phyloP scores from a whole-genome alignment of 2,329 filamentous ascomycete species.

The Aplosporella prunicola region DNA sequence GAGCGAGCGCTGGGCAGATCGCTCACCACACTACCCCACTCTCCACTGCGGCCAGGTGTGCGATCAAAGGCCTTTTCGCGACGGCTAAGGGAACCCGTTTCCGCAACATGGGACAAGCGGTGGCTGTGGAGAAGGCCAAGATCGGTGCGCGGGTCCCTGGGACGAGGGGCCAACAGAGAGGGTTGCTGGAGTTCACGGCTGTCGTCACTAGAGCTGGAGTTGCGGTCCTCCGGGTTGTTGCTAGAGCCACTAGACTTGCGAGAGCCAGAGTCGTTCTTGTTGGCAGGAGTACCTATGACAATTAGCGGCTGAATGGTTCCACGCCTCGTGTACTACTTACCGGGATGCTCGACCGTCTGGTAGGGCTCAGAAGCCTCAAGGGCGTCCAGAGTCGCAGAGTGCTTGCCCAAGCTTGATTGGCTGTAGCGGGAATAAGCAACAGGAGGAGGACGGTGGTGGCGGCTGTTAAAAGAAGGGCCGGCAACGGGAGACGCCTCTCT shows the following conservation, averaged over 20 bases:
- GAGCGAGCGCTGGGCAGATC: conserved; percentile 14
- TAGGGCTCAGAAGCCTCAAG: conserved; percentile 19
- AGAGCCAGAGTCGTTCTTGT: conserved; percentile 1
- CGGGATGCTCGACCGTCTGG: conserved; percentile 1
- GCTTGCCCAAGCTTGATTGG: conserved; percentile 23
- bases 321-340: conserved; percentile 1
- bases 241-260: conserved; percentile 7
- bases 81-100: conserved; percentile 40
- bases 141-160: conserved; percentile 9
- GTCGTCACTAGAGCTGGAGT: background rate
- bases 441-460: conserved; percentile 23
- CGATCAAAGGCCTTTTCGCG: conserved; percentile 21
- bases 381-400: conserved; percentile 24
- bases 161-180: conserved; percentile 18
- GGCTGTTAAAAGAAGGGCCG: too few relatives aligned
- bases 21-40: conserved; percentile 29
- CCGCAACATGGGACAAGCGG: conserved; percentile 41
- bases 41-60: conserved; percentile 27
- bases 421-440: conserved; percentile 30
- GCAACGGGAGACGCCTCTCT: conserved; percentile 16
- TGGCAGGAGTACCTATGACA: background rate
- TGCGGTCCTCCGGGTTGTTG: conserved; percentile 5
- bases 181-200: background rate
- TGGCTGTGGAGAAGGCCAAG: conserved; percentile 34
- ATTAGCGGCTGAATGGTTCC: background rate